phyloP scores from a whole-genome alignment of 768 basidiomycete species.

The Daedaleopsis sinensis region DNA sequence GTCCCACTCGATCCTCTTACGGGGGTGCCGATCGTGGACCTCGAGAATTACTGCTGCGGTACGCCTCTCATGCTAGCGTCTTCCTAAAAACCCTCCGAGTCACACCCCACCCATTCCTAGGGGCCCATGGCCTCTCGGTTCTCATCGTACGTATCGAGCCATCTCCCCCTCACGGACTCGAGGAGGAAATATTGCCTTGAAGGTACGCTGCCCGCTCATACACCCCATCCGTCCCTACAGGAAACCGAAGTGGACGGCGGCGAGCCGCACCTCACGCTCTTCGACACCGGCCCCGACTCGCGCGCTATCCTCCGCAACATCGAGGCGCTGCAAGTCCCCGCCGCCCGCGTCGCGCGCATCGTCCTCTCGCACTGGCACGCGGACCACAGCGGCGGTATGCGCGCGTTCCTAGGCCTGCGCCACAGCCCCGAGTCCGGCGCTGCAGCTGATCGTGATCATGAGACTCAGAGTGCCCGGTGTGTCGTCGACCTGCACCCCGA shows the following conservation, averaged over 20 bases:
- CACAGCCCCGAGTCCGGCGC: conserved; percentile 41
- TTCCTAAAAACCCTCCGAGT: neutral
- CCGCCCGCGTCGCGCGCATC: conserved; percentile 59
- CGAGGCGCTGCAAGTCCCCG: conserved; percentile 56
- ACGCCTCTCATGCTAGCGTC: conserved; percentile 28
- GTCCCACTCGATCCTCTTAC: conserved; percentile 46
- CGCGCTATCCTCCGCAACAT: conserved; percentile 75
- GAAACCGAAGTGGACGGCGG: conserved; percentile 57
- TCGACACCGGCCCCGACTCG: conserved; percentile 86
- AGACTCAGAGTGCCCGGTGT: conserved; percentile 42
- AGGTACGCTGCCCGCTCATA: neutral
- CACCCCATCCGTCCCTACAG: conserved; percentile 31
- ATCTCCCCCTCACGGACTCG: too few relatives aligned
- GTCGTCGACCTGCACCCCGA: conserved; percentile 78
- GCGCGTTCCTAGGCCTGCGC: conserved; percentile 60
- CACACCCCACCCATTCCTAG: conserved; percentile 34
- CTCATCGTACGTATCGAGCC: conserved; percentile 56
- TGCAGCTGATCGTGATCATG: too few relatives aligned
- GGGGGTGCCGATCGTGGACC: conserved; percentile 67
- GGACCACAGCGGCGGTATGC: conserved; percentile 53
- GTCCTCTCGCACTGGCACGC: conserved; percentile 78
- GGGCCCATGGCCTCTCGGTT: conserved; percentile 85
- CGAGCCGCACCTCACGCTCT: conserved; percentile 58
- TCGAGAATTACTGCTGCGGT: conserved; percentile 76
- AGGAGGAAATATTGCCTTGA: neutral